Percentiles rank a stretch among this genome's conserved stretches.
phyloP scores from a whole-genome alignment of 805 yeast genomes.

The Candida ortonii region DNA sequence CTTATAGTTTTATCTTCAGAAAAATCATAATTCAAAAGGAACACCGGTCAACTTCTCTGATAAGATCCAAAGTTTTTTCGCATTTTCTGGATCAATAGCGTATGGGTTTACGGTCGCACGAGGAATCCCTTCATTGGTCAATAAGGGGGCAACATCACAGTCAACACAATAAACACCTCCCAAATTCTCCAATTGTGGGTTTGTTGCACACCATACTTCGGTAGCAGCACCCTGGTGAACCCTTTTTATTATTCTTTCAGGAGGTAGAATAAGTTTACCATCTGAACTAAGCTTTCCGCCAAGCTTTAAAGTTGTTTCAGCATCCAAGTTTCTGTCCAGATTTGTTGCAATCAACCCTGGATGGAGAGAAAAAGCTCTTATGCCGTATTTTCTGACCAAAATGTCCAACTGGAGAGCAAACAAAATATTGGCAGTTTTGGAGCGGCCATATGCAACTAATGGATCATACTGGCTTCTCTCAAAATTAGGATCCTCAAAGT shows the following conservation, averaged over 20 bases:
- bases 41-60: conserved; percentile 5
- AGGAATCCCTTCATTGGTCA: no score
- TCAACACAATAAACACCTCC: conserved; percentile 6
- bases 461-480: neutral
- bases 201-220: conserved; percentile 6
- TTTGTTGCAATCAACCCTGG: conserved; percentile 1
- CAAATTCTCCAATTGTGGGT: conserved; percentile 1
- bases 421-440: conserved; percentile 2
- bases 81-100: conserved; percentile 6
- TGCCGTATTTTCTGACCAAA: neutral
- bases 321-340: neutral
- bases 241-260: conserved; percentile 1
- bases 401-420: conserved; percentile 2
- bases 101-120: conserved; percentile 1
- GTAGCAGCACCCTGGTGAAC: conserved; percentile 7
- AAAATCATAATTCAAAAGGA: no score
- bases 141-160: conserved; percentile 2
- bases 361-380: conserved; percentile 2
- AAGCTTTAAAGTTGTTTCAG: no score
- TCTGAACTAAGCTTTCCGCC: no score
- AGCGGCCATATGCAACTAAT: conserved; percentile 3
- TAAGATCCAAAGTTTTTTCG: conserved; percentile 6
- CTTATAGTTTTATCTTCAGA: no score
- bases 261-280: no score
- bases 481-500: conserved; percentile 2